Percentiles rank a stretch among this genome's conserved stretches.
Conservation (phyloP, 805 yeast genomes). For the Saturnispora diversa region DNA sequence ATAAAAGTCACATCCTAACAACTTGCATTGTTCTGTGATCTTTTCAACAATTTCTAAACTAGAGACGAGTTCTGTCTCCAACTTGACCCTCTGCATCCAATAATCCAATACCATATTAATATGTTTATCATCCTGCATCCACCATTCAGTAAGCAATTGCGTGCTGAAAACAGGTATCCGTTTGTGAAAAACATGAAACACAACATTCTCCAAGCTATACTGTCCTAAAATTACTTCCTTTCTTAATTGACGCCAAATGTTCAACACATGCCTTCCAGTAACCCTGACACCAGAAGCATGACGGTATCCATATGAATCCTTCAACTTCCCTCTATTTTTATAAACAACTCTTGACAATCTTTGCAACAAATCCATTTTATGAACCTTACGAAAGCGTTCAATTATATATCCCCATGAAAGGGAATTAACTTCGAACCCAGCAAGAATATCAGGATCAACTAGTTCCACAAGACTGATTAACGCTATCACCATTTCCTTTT, state of each 20-base stretch:
- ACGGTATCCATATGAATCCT: conserved; percentile 73
- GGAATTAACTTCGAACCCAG: conserved; percentile 77
- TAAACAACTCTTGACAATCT: conserved; percentile 52
- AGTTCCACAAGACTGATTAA: conserved; percentile 47
- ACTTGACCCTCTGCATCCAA: conserved; percentile 37
- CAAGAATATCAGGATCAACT: conserved; percentile 79
- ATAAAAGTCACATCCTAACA: conserved; percentile 83
- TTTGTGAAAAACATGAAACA: conserved; percentile 57
- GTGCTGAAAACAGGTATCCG: conserved; percentile 57
- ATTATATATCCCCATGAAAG: conserved; percentile 86
- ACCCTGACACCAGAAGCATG: conserved; percentile 64
- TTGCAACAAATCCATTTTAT: conserved; percentile 46
- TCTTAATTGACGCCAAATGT: conserved; percentile 74
- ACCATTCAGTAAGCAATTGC: conserved; percentile 42
- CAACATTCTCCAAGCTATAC: conserved; percentile 71
- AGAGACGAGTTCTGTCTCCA: conserved; percentile 41
- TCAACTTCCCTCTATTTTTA: conserved; percentile 43
- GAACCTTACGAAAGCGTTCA: conserved; percentile 45
- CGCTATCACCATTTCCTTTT: conserved; percentile 48
- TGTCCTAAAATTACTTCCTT: conserved; percentile 54
- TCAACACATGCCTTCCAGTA: conserved; percentile 76
- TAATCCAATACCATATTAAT: conserved; percentile 37
- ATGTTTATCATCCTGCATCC: conserved; percentile 22
- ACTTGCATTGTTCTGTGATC: conserved; percentile 74
- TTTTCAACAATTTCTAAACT: conserved; percentile 59